Evolutionary conservation across 345 rosid species (phyloP).

Genomic region (Camelina hispida): DNA sequence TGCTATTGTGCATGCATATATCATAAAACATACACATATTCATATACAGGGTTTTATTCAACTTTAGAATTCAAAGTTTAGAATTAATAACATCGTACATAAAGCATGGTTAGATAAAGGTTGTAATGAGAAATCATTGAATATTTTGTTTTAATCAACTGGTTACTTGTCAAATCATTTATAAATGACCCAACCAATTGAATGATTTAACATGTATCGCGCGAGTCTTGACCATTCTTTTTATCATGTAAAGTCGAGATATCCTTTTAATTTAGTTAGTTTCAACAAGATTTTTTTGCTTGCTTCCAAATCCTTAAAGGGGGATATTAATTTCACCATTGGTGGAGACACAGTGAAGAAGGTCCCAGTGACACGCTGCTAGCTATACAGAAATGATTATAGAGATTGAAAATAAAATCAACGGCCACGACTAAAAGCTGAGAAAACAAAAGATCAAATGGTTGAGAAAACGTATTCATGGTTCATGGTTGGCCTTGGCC

Average conservation of each 20-base stretch:
- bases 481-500: not conserved
- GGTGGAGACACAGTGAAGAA: conserved; percentile 4
- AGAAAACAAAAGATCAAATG: conserved; percentile 37
- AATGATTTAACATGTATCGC: conserved; percentile 10
- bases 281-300: conserved; percentile 28
- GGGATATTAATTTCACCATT: conserved; percentile 12
- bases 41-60: not conserved
- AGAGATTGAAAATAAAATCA: conserved; percentile 4
- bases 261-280: not conserved
- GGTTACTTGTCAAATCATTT: not conserved
- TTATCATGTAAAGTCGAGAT: not conserved
- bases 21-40: not conserved
- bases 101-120: not conserved
- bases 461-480: conserved; percentile 4
- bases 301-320: conserved; percentile 31
- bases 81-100: not conserved
- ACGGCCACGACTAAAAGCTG: not conserved
- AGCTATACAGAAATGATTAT: conserved; percentile 23
- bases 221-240: not conserved
- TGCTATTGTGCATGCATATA: not conserved
- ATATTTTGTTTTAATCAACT: not conserved
- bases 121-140: not conserved
- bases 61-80: not conserved
- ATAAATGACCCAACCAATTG: not conserved
- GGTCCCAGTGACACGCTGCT: conserved; percentile 29